These are phyloP conservation scores for Russula brevipes DNA, from an alignment of 768 basidiomycete species.

Conservation along the genomic window DNA sequence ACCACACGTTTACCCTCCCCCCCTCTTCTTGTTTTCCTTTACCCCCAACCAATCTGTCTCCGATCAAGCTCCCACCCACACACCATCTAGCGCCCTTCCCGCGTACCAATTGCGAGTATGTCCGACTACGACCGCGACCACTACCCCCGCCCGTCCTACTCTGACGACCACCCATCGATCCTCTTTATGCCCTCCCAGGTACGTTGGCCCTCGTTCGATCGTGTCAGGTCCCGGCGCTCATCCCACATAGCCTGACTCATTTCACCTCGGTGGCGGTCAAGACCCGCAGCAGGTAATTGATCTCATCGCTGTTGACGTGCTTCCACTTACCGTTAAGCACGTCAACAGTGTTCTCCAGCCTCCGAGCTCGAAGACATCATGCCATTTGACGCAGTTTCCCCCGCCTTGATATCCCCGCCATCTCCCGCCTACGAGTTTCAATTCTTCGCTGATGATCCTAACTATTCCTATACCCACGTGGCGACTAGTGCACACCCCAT, in stretches of 20 bases:
- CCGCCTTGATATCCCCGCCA: neutral
- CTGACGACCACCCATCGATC: neutral
- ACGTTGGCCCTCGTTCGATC: neutral
- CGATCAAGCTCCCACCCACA: neutral
- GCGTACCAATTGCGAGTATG: slow-evolving; percentile 2
- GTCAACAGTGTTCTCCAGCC: slow-evolving; percentile 3
- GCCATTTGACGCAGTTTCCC: neutral
- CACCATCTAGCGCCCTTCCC: neutral
- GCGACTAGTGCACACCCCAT: slow-evolving; percentile 10
- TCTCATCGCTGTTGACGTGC: neutral
- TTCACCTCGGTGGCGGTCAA: slow-evolving; percentile 9
- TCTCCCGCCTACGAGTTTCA: neutral
- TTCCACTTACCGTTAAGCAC: neutral
- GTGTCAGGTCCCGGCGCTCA: slow-evolving; percentile 9
- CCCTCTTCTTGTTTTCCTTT: neutral
- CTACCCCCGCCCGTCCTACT: neutral
- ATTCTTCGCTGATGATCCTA: neutral
- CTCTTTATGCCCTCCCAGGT: slow-evolving; percentile 11
- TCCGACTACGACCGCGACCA: neutral
- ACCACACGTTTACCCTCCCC: neutral
- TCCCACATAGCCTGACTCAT: slow-evolving; percentile 7
- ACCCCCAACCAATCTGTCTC: slow-evolving; percentile 1
- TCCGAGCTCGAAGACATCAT: neutral
- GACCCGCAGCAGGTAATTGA: slow-evolving; percentile 16
- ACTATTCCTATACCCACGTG: neutral